phyloP scores from a whole-genome alignment of 2,329 filamentous ascomycete species.

The Akanthomyces lecanii region DNA sequence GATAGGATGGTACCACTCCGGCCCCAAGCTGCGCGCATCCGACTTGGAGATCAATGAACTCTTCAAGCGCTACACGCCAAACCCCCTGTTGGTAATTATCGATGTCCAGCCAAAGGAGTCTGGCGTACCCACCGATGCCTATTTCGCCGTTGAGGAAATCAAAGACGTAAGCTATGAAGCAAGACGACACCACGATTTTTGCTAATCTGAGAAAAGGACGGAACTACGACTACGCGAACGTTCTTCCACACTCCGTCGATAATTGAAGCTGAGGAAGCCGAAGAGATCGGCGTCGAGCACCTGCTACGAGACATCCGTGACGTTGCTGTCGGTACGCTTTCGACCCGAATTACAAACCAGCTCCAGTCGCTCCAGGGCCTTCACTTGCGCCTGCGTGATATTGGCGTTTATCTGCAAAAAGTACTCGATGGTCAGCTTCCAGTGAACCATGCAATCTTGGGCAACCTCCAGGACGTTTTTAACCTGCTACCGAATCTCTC shows the following conservation, averaged over 20 bases:
- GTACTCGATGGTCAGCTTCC: constrained; percentile 89
- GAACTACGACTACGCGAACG: constrained; percentile 92
- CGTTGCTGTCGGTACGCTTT: constrained; percentile 93
- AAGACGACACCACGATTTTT: neutral
- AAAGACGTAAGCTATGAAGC: constrained; percentile 71
- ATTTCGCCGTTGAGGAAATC: constrained; percentile 99
- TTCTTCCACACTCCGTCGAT: constrained; percentile 98
- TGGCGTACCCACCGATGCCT: constrained; percentile 95
- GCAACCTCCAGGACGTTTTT: constrained; percentile 98
- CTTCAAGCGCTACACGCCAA: constrained; percentile 98
- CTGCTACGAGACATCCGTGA: constrained; percentile 96
- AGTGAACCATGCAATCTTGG: constrained; percentile 94
- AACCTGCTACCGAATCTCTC: constrained; percentile 95
- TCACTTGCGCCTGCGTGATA: constrained; percentile 90
- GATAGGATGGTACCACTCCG: constrained; percentile 99
- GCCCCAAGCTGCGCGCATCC: constrained; percentile 91
- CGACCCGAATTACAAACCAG: constrained; percentile 95
- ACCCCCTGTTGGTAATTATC: constrained; percentile 93
- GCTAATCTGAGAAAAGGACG: constrained; percentile 59
- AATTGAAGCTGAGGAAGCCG: constrained; percentile 97
- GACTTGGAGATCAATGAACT: constrained; percentile 99
- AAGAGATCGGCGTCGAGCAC: constrained; percentile 98
- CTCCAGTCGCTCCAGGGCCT: constrained; percentile 95
- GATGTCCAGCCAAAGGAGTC: constrained; percentile 98
- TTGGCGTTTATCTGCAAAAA: constrained; percentile 92